These are phyloP conservation scores for Lineolata rhizophorae DNA, from an alignment of 495 filamentous ascomycete genomes.

Conservation along the genomic window DNA sequence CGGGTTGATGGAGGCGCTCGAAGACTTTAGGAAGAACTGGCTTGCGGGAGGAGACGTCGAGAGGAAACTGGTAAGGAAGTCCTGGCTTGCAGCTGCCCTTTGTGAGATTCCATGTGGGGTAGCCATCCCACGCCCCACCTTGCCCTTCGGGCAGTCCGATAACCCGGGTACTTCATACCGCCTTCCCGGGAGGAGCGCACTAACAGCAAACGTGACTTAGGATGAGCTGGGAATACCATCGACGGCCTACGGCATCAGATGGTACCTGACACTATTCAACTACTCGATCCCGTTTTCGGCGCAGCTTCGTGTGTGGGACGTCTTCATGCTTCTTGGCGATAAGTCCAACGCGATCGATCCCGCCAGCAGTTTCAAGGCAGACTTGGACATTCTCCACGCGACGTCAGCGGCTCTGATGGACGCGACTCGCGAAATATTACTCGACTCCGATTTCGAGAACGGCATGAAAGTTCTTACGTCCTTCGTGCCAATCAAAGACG, in stretches of 20 bases:
- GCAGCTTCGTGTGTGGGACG: conserved; percentile 96
- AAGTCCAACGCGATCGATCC: conserved; percentile 14
- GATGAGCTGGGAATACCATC: conserved; percentile 60
- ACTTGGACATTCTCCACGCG: conserved; percentile 80
- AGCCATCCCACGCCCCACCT: too few relatives aligned
- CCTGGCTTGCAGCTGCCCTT: conserved; percentile 9
- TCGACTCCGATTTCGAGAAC: conserved; percentile 93
- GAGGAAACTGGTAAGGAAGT: conserved; percentile 58
- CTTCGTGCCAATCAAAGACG: conserved; percentile 88
- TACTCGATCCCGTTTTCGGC: conserved; percentile 90
- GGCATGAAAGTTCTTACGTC: conserved; percentile 94
- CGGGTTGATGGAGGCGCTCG: conserved; percentile 69
- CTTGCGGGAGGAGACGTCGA: conserved; percentile 53
- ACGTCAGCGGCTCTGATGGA: conserved; percentile 80
- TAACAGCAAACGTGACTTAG: too few relatives aligned
- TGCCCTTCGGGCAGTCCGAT: too few relatives aligned
- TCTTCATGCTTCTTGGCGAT: conserved; percentile 93
- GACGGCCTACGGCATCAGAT: conserved; percentile 84
- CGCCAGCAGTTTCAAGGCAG: conserved; percentile 19
- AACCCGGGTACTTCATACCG: too few relatives aligned
- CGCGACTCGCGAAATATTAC: conserved; percentile 59
- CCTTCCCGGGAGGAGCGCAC: too few relatives aligned
- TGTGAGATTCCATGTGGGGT: too few relatives aligned
- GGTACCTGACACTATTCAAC: conserved; percentile 97
- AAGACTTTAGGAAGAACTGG: conserved; percentile 79